Percentiles rank a stretch among this genome's conserved stretches.
These are phyloP conservation scores for Epichloe brachyelytri DNA, from an alignment of 2,329 filamentous ascomycete genomes.

Conservation along the genomic window DNA sequence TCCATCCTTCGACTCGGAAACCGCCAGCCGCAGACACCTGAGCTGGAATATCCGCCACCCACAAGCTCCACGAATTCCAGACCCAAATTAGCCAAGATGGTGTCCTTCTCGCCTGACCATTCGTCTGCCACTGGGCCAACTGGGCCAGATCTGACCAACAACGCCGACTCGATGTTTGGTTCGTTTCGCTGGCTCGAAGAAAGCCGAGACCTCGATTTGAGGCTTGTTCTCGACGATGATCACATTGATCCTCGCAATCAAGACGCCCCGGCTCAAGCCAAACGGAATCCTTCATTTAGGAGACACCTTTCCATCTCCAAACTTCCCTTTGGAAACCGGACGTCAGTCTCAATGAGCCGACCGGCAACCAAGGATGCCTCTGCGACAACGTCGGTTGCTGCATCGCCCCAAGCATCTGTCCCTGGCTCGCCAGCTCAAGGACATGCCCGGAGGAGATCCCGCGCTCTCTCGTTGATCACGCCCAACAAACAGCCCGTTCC, in stretches of 20 bases:
- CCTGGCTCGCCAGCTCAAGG: slow-evolving; percentile 12
- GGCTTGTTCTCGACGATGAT: slow-evolving; percentile 57
- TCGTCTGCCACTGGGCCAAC: not conserved
- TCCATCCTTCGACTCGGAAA: slow-evolving; percentile 14
- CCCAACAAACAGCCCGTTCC: slow-evolving; percentile 26
- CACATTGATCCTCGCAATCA: slow-evolving; percentile 45
- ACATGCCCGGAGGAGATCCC: slow-evolving; percentile 38
- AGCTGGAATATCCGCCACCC: slow-evolving; percentile 5
- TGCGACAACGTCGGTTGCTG: slow-evolving; percentile 15
- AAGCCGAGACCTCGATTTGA: slow-evolving; percentile 55
- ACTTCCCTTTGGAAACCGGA: slow-evolving; percentile 43
- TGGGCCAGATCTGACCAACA: slow-evolving; percentile 5
- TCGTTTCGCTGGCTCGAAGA: slow-evolving; percentile 65
- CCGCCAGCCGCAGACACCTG: slow-evolving; percentile 12
- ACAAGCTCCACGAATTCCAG: not conserved
- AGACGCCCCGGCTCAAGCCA: slow-evolving; percentile 29
- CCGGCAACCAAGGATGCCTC: slow-evolving; percentile 31
- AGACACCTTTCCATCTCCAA: slow-evolving; percentile 61
- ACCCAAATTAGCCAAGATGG: slow-evolving; percentile 12
- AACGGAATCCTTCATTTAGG: slow-evolving; percentile 49
- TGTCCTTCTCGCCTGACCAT: slow-evolving; percentile 11
- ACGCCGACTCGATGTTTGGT: slow-evolving; percentile 47
- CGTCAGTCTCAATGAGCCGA: slow-evolving; percentile 35
- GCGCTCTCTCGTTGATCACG: slow-evolving; percentile 40
- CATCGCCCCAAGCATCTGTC: slow-evolving; percentile 11